These are phyloP conservation scores for Hypomontagnella submonticulosa DNA, from an alignment of 495 filamentous ascomycete genomes.

Conservation along the genomic window DNA sequence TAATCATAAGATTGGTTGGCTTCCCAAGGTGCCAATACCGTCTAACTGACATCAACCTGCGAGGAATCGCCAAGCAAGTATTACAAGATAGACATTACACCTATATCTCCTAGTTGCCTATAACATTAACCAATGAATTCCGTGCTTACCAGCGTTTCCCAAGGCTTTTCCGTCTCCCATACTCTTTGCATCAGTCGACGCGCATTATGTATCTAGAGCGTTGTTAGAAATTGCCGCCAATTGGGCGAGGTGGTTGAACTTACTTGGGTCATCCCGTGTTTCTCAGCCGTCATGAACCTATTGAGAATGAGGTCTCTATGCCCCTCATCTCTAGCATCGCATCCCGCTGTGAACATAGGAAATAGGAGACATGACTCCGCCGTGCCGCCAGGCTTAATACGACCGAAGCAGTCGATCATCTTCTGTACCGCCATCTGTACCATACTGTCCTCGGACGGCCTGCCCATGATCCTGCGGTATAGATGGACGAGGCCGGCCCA, in stretches of 20 bases:
- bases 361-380: constrained; percentile 83
- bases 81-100: constrained; percentile 9
- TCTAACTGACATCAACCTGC: constrained; percentile 14
- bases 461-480: constrained; percentile 75
- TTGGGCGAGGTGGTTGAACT: constrained; percentile 26
- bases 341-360: constrained; percentile 87
- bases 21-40: background rate
- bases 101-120: background rate
- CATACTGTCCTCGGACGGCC: constrained; percentile 61
- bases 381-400: constrained; percentile 72
- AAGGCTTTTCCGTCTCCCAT: constrained; percentile 70
- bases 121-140: constrained; percentile 69
- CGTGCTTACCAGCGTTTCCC: constrained; percentile 71
- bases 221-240: constrained; percentile 31
- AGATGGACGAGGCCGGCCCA: constrained; percentile 84
- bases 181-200: constrained; percentile 72
- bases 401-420: constrained; percentile 70
- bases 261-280: constrained; percentile 80
- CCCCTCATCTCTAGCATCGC: constrained; percentile 68
- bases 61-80: constrained; percentile 10
- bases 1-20: constrained; percentile 15
- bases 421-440: constrained; percentile 73
- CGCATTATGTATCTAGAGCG: constrained; percentile 64
- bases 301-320: constrained; percentile 72
- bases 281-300: constrained; percentile 75